Evolutionary conservation across 1,139 yeast genomes (phyloP).

Genomic region (Debaryomyces robertsiae): DNA sequence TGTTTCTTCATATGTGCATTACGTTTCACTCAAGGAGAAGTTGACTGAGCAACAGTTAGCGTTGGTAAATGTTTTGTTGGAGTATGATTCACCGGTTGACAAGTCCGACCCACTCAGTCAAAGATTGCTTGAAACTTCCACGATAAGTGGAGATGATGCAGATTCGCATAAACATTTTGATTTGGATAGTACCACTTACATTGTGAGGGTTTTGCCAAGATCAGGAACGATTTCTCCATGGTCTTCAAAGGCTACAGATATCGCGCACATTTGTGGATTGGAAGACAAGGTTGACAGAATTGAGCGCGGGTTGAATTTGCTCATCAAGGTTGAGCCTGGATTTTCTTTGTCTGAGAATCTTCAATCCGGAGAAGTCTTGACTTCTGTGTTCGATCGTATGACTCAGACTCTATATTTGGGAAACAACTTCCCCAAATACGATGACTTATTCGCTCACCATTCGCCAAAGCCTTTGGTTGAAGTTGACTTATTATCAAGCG

Average conservation of each 20-base stretch:
- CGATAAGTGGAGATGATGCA: conserved; percentile 35
- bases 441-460: conserved; percentile 77
- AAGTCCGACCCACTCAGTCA: conserved; percentile 48
- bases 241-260: conserved; percentile 98
- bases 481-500: conserved; percentile 63
- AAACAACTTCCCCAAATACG: conserved; percentile 57
- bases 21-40: conserved; percentile 58
- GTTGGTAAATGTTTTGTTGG: conserved; percentile 64
- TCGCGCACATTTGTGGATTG: conserved; percentile 86
- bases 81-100: conserved; percentile 74
- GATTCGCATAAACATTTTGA: conserved; percentile 17
- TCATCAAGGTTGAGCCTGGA: conserved; percentile 69
- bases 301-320: conserved; percentile 84
- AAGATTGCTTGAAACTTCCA: conserved; percentile 40
- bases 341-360: conserved; percentile 62
- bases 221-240: conserved; percentile 98
- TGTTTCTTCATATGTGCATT: conserved; percentile 79
- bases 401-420: conserved; percentile 70
- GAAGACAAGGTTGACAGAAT: conserved; percentile 70
- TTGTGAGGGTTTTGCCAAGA: conserved; percentile 84
- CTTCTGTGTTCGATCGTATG: conserved; percentile 90
- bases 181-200: conserved; percentile 54
- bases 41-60: conserved; percentile 40
- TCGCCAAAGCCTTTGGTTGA: conserved; percentile 83
- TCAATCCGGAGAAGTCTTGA: conserved; percentile 50